These are phyloP conservation scores for Colletotrichum liriopes DNA, from an alignment of 2,329 filamentous ascomycete species.

Conservation along the genomic window DNA sequence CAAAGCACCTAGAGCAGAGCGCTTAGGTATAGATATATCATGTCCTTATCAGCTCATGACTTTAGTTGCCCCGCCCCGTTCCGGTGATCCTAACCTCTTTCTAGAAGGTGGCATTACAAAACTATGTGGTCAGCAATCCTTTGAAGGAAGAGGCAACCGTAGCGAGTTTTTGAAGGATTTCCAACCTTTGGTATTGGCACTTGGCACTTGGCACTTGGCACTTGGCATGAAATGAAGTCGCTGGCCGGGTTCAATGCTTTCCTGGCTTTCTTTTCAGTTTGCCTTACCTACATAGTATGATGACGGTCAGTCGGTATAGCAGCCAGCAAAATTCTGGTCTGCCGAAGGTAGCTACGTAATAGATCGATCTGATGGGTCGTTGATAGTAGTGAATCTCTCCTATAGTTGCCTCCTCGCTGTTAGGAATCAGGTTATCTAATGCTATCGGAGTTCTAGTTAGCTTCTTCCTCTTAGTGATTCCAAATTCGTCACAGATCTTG, in stretches of 20 bases:
- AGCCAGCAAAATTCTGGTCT: too few relatives aligned
- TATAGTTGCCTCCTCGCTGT: too few relatives aligned
- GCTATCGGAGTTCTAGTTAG: too few relatives aligned
- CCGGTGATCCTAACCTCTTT: conserved; percentile 9
- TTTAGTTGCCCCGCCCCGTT: conserved; percentile 1
- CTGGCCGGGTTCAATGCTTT: background rate
- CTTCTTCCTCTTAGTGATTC: too few relatives aligned
- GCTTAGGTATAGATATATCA: conserved; percentile 6
- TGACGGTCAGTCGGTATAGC: too few relatives aligned
- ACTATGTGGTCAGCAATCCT: conserved; percentile 35
- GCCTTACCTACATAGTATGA: background rate
- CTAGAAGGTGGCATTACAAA: conserved; percentile 16
- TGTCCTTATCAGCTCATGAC: background rate
- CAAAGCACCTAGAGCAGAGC: background rate
- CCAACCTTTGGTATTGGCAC: background rate
- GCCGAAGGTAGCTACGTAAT: too few relatives aligned
- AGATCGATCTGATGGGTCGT: too few relatives aligned
- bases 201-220: conserved; percentile 1
- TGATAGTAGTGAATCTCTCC: too few relatives aligned
- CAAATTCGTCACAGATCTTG: too few relatives aligned
- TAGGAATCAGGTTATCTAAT: too few relatives aligned
- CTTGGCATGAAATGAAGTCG: background rate
- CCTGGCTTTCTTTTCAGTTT: background rate
- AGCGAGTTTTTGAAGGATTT: background rate
- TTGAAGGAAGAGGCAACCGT: background rate